These are phyloP conservation scores for Nidula microcarpa DNA, from an alignment of 768 basidiomycete species.

Conservation along the genomic window DNA sequence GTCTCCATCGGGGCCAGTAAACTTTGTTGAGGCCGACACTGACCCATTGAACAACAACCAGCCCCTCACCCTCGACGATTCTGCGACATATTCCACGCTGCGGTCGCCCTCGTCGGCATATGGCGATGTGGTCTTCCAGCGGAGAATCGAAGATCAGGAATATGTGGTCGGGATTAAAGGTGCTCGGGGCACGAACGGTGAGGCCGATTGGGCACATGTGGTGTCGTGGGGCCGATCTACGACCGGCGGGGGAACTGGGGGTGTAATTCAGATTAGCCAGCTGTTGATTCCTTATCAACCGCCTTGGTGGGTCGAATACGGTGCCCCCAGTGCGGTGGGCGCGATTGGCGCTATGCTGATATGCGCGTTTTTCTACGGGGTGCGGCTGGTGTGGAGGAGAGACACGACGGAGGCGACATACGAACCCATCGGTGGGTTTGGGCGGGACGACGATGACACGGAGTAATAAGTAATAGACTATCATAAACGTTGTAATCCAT, in stretches of 20 bases:
- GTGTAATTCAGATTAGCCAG: constrained; percentile 84
- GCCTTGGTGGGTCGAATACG: constrained; percentile 79
- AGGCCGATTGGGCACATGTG: constrained; percentile 62
- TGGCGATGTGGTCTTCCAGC: constrained; percentile 81
- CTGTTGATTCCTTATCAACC: constrained; percentile 85
- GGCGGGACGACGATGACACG: constrained; percentile 43
- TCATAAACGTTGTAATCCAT: too few species aligned
- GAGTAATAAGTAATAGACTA: constrained; percentile 5
- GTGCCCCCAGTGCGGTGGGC: constrained; percentile 62
- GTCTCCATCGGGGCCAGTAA: constrained; percentile 21
- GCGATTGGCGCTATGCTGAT: constrained; percentile 58
- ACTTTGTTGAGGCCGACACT: constrained; percentile 20
- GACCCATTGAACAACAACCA: constrained; percentile 57
- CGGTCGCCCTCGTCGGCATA: constrained; percentile 64
- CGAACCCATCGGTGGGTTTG: constrained; percentile 85
- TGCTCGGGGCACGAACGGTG: constrained; percentile 61
- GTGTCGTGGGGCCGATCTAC: constrained; percentile 77
- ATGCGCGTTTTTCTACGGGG: constrained; percentile 69
- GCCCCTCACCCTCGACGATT: constrained; percentile 70
- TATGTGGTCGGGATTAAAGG: constrained; percentile 74
- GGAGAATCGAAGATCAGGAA: constrained; percentile 41
- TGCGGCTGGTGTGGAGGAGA: constrained; percentile 64
- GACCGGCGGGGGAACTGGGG: constrained; percentile 70
- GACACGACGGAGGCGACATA: constrained; percentile 85
- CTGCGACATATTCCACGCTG: constrained; percentile 73